Evolutionary conservation across 345 rosid species (phyloP).

Genomic region (Corymbia maculata): DNA sequence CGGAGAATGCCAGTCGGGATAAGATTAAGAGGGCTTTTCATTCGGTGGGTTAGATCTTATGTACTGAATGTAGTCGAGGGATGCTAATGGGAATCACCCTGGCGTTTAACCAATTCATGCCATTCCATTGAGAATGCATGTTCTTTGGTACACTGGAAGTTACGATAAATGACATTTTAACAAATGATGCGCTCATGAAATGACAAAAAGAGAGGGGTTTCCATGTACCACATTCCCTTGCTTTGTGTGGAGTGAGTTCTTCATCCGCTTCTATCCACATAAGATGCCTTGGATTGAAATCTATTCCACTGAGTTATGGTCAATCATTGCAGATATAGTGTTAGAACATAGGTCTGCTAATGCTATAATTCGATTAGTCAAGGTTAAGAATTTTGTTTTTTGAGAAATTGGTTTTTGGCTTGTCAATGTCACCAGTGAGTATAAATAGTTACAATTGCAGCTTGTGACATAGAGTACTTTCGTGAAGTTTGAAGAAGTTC

Average conservation of each 20-base stretch:
- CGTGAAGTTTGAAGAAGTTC: not conserved
- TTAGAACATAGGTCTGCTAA: not conserved
- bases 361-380: not conserved
- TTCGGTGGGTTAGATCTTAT: slow-evolving; percentile 21
- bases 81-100: not conserved
- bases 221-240: not conserved
- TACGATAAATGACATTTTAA: rapidly evolving
- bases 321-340: not conserved
- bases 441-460: not conserved
- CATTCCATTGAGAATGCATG: not conserved
- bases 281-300: not conserved
- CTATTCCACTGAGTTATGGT: not conserved
- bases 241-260: not conserved
- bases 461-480: not conserved
- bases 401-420: not conserved
- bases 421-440: not conserved
- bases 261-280: not conserved
- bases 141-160: not conserved
- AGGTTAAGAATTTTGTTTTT: not conserved
- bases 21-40: slow-evolving; percentile 81
- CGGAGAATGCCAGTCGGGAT: slow-evolving; percentile 61
- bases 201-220: not conserved
- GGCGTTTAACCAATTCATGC: not conserved
- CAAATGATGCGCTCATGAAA: not conserved
- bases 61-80: not conserved